Evolutionary conservation across 768 basidiomycete species (phyloP).

Genomic region (Lepiota venenata): DNA sequence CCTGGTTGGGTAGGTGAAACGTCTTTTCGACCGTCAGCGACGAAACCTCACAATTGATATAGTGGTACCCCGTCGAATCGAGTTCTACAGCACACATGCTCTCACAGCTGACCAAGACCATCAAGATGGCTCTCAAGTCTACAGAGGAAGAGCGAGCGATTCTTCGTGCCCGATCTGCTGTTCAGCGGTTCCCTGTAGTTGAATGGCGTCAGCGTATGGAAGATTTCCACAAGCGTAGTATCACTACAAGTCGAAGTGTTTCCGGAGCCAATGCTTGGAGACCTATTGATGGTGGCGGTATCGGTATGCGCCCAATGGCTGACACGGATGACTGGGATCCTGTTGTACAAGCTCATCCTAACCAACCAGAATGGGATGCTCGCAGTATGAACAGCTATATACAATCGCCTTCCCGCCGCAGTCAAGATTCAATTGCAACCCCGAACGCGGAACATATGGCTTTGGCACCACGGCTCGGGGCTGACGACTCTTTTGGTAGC

Average conservation of each 20-base stretch:
- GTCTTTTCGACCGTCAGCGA: not conserved
- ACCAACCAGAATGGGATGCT: constrained; percentile 75
- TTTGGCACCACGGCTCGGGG: constrained; percentile 31
- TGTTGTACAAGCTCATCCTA: constrained; percentile 56
- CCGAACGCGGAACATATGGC: constrained; percentile 46
- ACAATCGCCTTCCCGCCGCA: constrained; percentile 65
- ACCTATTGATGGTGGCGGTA: constrained; percentile 60
- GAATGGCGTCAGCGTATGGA: constrained; percentile 97
- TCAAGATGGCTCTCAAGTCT: constrained; percentile 92
- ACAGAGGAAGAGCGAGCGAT: constrained; percentile 89
- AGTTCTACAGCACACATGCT: constrained; percentile 91
- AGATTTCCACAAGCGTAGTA: constrained; percentile 89
- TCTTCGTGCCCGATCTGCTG: constrained; percentile 87
- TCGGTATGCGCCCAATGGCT: constrained; percentile 43
- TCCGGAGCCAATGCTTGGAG: constrained; percentile 80
- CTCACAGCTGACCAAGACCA: constrained; percentile 90
- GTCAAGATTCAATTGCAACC: constrained; percentile 52
- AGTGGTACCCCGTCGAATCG: constrained; percentile 99
- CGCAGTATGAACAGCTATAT: constrained; percentile 40
- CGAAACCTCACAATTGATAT: constrained; percentile 9
- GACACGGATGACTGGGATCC: constrained; percentile 84
- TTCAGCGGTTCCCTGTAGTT: constrained; percentile 96
- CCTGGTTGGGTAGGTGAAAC: constrained; percentile 83
- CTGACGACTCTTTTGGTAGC: constrained; percentile 51
- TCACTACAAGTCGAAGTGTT: constrained; percentile 60